These are phyloP conservation scores for Metroxylon sagu DNA, from an alignment of 176 grass and related monocot genomes.

Conservation along the genomic window DNA sequence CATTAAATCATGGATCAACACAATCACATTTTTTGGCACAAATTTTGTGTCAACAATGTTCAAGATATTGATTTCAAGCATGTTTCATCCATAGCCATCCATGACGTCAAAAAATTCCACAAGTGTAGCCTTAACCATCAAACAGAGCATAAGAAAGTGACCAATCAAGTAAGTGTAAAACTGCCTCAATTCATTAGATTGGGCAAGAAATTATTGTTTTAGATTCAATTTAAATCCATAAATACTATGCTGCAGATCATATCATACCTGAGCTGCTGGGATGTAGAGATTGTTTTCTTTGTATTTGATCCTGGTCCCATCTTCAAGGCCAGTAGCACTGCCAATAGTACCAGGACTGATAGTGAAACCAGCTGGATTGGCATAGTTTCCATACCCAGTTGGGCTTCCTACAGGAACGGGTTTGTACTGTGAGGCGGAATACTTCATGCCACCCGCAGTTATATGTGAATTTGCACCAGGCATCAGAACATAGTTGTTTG, in stretches of 20 bases:
- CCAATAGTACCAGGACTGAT: slow-evolving; percentile 67
- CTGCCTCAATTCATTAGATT: too few species aligned
- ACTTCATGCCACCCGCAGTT: slow-evolving; percentile 47
- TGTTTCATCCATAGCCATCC: too few species aligned
- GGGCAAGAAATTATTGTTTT: too few species aligned
- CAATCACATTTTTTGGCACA: too few species aligned
- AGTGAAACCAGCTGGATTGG: slow-evolving; percentile 53
- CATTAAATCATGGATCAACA: too few species aligned
- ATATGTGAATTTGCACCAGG: slow-evolving; percentile 53
- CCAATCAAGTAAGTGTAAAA: too few species aligned
- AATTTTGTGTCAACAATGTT: too few species aligned
- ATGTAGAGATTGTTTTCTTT: slow-evolving; percentile 72
- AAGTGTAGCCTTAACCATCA: too few species aligned
- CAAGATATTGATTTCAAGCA: too few species aligned
- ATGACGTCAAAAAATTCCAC: too few species aligned
- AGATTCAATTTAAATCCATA: too few species aligned
- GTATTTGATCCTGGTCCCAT: slow-evolving; percentile 55
- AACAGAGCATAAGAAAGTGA: too few species aligned
- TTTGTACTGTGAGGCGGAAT: slow-evolving; percentile 57
- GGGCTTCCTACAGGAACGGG: slow-evolving; percentile 51
- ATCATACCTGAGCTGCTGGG: slow-evolving; percentile 50
- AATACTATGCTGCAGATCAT: neutral
- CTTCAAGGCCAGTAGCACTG: slow-evolving; percentile 47
- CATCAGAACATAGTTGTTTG: slow-evolving; percentile 70
- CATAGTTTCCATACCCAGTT: slow-evolving; percentile 61